These are phyloP conservation scores for Chimonanthus praecox DNA, from an alignment of 164 flowering plant species.

Conservation along the genomic window DNA sequence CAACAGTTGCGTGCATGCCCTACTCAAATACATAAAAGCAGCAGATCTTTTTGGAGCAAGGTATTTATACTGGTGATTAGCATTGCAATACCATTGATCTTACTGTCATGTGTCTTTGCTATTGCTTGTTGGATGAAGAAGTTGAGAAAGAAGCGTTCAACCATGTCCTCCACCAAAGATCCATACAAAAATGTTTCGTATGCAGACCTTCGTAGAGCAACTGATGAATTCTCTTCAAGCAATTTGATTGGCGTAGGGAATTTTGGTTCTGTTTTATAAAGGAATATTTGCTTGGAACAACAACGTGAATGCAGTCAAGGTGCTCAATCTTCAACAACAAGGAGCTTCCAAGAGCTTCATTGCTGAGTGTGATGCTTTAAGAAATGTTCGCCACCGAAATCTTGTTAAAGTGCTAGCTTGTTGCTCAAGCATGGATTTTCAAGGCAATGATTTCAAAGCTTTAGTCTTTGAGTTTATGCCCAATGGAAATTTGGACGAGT, in stretches of 20 bases:
- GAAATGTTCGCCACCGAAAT: slow-evolving; percentile 8
- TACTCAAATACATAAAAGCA: background rate
- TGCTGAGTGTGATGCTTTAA: slow-evolving; percentile 1
- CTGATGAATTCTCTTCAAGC: background rate
- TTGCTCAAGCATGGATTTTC: slow-evolving; percentile 7
- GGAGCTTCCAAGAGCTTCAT: slow-evolving; percentile 5
- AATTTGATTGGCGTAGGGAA: slow-evolving; percentile 10
- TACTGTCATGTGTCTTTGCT: background rate
- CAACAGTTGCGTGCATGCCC: background rate
- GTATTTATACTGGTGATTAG: background rate
- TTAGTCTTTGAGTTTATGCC: slow-evolving; percentile 5
- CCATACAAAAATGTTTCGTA: background rate
- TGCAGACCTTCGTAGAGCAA: slow-evolving; percentile 5
- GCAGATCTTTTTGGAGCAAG: background rate
- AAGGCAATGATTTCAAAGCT: slow-evolving; percentile 11
- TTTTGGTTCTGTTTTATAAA: slow-evolving; percentile 3
- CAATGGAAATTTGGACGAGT: slow-evolving; percentile 1
- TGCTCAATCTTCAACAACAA: background rate
- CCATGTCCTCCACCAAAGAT: background rate
- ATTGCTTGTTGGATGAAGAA: background rate
- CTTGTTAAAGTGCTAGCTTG: slow-evolving; percentile 1
- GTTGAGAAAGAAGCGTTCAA: background rate
- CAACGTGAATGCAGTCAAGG: background rate
- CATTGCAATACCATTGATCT: background rate
- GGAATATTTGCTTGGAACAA: background rate